These are phyloP conservation scores for Coccomyxa sp. DNA, from an alignment of 139 green algal genomes.

Conservation along the genomic window DNA sequence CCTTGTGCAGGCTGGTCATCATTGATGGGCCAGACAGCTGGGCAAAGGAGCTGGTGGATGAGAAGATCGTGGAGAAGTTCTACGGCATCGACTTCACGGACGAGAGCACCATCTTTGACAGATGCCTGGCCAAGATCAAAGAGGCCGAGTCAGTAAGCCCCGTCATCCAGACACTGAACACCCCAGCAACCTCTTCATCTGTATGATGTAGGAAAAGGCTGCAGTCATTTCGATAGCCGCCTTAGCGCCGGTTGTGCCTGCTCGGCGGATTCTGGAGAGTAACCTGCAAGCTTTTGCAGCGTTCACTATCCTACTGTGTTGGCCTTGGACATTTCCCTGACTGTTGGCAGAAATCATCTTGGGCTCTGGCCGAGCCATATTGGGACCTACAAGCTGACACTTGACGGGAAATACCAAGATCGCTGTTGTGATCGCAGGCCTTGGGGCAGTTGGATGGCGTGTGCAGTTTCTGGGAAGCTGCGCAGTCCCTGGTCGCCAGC, in stretches of 20 bases:
- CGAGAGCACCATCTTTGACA: slow-evolving; percentile 73
- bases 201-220: not conserved
- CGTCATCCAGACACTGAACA: no score
- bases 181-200: not conserved
- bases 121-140: slow-evolving; percentile 48
- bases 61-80: slow-evolving; percentile 77
- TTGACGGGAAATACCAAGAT: no score
- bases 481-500: slow-evolving; percentile 72
- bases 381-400: no score
- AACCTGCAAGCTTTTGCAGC: no score
- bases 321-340: no score
- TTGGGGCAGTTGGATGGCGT: slow-evolving; percentile 79
- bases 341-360: no score
- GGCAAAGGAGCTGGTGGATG: slow-evolving; percentile 59
- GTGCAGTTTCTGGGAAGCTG: slow-evolving; percentile 85
- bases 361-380: no score
- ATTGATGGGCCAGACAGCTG: slow-evolving; percentile 82
- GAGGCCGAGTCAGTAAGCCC: slow-evolving; percentile 16
- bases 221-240: not conserved
- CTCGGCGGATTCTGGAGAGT: no score
- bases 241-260: no score
- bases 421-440: slow-evolving; percentile 23
- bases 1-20: slow-evolving; percentile 39
- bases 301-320: no score
- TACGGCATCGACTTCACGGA: slow-evolving; percentile 80